phyloP scores from a whole-genome alignment of 139 green algal species.

The Volvox reticuliferus region DNA sequence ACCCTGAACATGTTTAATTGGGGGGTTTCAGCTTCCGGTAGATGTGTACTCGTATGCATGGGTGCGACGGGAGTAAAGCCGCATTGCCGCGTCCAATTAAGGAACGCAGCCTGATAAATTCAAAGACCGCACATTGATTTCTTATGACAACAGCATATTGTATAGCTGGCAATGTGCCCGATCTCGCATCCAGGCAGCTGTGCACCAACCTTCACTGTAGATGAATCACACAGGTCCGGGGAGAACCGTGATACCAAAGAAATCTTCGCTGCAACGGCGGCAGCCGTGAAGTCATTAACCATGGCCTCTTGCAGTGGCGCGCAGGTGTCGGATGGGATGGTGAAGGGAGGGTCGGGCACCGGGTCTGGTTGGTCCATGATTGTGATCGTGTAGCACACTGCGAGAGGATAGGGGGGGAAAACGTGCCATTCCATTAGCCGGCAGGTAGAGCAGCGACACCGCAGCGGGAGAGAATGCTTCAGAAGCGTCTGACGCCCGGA shows the following conservation, averaged over 20 bases:
- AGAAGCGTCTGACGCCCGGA: too few relatives aligned
- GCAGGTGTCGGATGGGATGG: not conserved
- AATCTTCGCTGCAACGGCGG: not conserved
- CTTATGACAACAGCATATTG: too few relatives aligned
- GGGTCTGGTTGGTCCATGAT: not conserved
- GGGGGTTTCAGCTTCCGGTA: too few relatives aligned
- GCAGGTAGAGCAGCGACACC: not conserved
- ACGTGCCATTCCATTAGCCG: too few relatives aligned
- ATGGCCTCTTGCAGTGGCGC: not conserved
- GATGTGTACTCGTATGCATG: too few relatives aligned
- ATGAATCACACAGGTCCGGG: not conserved
- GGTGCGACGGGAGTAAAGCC: too few relatives aligned
- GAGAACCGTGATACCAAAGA: not conserved
- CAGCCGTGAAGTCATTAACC: not conserved
- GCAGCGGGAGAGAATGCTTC: not conserved
- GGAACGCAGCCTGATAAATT: too few relatives aligned
- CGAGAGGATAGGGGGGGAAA: not conserved
- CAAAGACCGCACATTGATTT: too few relatives aligned
- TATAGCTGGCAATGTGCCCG: too few relatives aligned
- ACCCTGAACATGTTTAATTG: too few relatives aligned
- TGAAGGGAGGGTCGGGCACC: not conserved
- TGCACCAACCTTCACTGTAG: not conserved
- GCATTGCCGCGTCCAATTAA: too few relatives aligned
- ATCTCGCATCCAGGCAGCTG: not conserved
- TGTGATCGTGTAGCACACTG: not conserved